These are phyloP conservation scores for Phyllachora maydis DNA, from an alignment of 2,329 filamentous ascomycete genomes.

Conservation along the genomic window DNA sequence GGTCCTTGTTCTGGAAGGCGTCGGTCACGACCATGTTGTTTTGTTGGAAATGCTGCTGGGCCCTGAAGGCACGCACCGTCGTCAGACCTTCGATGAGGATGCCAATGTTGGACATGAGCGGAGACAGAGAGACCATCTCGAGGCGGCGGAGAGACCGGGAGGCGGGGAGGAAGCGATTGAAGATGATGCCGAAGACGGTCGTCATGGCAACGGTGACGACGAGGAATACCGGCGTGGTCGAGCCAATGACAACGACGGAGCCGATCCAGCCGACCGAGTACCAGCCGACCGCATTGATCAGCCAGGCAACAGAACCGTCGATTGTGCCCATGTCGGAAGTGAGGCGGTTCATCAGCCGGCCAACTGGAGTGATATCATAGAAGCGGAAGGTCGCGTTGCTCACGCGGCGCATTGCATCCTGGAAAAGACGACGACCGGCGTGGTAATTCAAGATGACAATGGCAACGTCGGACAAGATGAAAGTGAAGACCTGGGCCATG, in stretches of 20 bases:
- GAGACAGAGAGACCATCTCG: conserved; percentile 77
- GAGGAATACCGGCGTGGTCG: conserved; percentile 59
- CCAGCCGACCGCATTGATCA: conserved; percentile 53
- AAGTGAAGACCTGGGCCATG: conserved; percentile 33
- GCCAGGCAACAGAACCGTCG: conserved; percentile 63
- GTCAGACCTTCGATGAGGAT: conserved; percentile 70
- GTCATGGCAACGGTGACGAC: conserved; percentile 50
- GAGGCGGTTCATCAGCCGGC: conserved; percentile 77
- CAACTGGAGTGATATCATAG: conserved; percentile 78
- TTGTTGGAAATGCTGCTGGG: conserved; percentile 59
- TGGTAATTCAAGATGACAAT: conserved; percentile 62
- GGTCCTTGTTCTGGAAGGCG: conserved; percentile 83
- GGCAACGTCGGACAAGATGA: conserved; percentile 40
- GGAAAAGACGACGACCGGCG: conserved; percentile 58
- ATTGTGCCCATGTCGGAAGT: conserved; percentile 81
- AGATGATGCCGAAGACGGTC: conserved; percentile 48
- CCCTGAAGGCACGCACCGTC: conserved; percentile 68
- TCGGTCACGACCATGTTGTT: conserved; percentile 67
- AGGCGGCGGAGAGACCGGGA: conserved; percentile 68
- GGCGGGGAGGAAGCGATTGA: conserved; percentile 57
- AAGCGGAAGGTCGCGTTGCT: conserved; percentile 79
- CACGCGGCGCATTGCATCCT: conserved; percentile 49
- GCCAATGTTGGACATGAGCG: conserved; percentile 82
- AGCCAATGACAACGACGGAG: conserved; percentile 57
- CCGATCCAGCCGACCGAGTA: conserved; percentile 50